Evolutionary conservation across 2,329 filamentous ascomycete genomes (phyloP).

Genomic region (Stachybotrys elegans): DNA sequence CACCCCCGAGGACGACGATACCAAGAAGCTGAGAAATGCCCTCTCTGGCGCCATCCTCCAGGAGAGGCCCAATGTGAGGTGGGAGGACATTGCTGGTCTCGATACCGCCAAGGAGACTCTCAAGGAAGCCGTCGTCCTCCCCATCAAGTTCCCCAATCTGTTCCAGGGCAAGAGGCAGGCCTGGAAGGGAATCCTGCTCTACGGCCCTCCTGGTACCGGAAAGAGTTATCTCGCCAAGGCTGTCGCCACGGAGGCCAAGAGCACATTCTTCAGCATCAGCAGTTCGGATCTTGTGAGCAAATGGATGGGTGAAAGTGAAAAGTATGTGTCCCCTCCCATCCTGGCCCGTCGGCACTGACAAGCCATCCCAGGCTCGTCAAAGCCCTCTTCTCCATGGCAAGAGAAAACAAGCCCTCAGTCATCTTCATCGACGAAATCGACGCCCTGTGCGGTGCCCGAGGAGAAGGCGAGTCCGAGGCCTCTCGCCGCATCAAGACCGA

Average conservation of each 20-base stretch:
- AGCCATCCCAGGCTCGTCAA: constrained; percentile 86
- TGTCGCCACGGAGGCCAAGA: constrained; percentile 96
- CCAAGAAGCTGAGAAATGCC: constrained; percentile 89
- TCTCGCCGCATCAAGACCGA: constrained; percentile 98
- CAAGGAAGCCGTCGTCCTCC: constrained; percentile 95
- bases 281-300: constrained; percentile 97
- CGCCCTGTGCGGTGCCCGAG: constrained; percentile 86
- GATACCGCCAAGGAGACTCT: constrained; percentile 93
- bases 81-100: constrained; percentile 96
- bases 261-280: constrained; percentile 97
- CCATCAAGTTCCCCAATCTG: constrained; percentile 96
- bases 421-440: constrained; percentile 99
- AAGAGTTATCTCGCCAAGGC: constrained; percentile 98
- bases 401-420: constrained; percentile 96
- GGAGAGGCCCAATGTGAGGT: constrained; percentile 93
- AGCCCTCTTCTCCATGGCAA: constrained; percentile 93
- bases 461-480: constrained; percentile 95
- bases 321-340: constrained; percentile 44
- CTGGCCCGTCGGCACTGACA: not conserved
- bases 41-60: constrained; percentile 87
- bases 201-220: constrained; percentile 92
- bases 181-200: constrained; percentile 96
- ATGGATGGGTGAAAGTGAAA: constrained; percentile 99
- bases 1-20: constrained; percentile 79
- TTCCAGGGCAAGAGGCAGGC: constrained; percentile 95